Evolutionary conservation across 2,329 filamentous ascomycete species (phyloP), one percentile per base, ranked within the genome.

Genomic region (Penicillium sp.): DNA sequence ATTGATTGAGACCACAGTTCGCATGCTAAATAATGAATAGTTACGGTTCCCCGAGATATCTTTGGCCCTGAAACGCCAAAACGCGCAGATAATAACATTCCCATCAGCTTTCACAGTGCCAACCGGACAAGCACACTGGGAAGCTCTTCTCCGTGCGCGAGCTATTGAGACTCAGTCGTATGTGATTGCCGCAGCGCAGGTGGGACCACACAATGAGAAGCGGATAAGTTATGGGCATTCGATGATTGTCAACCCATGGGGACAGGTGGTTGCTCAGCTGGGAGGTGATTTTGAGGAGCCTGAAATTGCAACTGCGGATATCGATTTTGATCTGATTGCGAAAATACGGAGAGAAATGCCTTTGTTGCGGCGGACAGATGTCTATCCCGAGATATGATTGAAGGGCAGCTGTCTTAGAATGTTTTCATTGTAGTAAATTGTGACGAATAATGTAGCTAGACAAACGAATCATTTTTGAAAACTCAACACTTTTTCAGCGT

Each of bases 161-260:
- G 93, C 93, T 9, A 90, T 97, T 59, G 93, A 97, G 78, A 91
- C 88, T 18, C 89, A 97, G 74, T 85, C 85, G 55, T 97, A 90
- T 77, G 86, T 97, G 1, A 77, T 97, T 59, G 93, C 92, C 9
- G 87, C 92, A 0, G 93, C 91, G 40, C 92, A 97, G 72, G 82
- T 83, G 21, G 92, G 91, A 1, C 71, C 77, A 38, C 91, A 88
- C 68, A 91, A 91, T 64, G 83, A 85, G 60, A 90, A 86, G 72
- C 79, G 93, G 57, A 81, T 83, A 26, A 95, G 90, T 72, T 96
- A 94, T 74, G 93, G 93, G 0, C 87, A 90, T 69, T 90, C 88
- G 64, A 84, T 96, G 77, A 88, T 95, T 47, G 81, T 97, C 24
- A 87, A 90, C 69, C 92, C 93, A 0, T 96, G 91, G 91, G 93